Evolutionary conservation across 306 rosid genomes (phyloP).

Genomic region (Abrus pulchellus): DNA sequence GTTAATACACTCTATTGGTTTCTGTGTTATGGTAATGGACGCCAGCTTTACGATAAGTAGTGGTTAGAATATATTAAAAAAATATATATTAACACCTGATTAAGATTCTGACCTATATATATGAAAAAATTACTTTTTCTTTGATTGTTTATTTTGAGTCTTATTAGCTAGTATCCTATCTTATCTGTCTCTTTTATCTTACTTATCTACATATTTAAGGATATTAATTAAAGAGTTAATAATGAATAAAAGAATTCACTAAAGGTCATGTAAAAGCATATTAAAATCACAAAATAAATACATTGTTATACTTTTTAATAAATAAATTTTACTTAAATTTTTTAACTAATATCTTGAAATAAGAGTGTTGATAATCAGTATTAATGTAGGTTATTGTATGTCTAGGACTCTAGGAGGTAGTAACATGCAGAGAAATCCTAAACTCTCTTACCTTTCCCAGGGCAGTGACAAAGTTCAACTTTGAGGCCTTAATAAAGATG

Average conservation of each 20-base stretch:
- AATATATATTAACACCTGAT: background rate
- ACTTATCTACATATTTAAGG: too few relatives aligned
- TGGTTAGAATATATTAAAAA: background rate
- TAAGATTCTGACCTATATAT: background rate
- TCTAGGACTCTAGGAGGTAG: background rate
- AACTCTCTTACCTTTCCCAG: background rate
- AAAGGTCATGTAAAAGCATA: too few relatives aligned
- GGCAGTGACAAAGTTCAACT: conserved; percentile 39
- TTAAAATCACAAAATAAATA: too few relatives aligned
- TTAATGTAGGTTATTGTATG: background rate
- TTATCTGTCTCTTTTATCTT: too few relatives aligned
- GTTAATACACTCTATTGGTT: conserved; percentile 12
- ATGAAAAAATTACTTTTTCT: too few relatives aligned
- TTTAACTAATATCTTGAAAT: too few relatives aligned
- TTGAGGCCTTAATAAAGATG: conserved; percentile 25
- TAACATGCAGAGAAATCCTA: background rate
- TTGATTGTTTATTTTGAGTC: background rate
- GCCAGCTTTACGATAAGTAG: background rate
- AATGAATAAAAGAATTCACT: too few relatives aligned
- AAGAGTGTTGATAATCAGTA: background rate
- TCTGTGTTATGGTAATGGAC: background rate
- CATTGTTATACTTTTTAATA: too few relatives aligned
- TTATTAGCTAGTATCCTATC: too few relatives aligned
- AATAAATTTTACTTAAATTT: too few relatives aligned
- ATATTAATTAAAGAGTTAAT: too few relatives aligned